phyloP scores from a whole-genome alignment of 2,329 filamentous ascomycete genomes.

The Epichloe sp. region DNA sequence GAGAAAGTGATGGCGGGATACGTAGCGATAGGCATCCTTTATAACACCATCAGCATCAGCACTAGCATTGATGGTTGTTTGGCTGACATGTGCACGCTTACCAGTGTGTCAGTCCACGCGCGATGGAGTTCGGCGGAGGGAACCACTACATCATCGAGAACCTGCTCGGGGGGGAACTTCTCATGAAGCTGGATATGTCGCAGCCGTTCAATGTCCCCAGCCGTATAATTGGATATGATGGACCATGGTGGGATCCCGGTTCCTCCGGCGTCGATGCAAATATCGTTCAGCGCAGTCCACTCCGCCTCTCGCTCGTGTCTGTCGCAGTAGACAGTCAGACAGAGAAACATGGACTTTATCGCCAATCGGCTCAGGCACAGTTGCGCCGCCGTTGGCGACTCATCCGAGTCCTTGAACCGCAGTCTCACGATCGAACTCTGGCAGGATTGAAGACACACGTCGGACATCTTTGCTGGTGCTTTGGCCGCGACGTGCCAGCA shows the following conservation, averaged over 20 bases:
- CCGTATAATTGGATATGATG: constrained; percentile 22
- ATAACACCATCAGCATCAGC: neutral
- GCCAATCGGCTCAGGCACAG: constrained; percentile 18
- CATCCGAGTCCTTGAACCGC: constrained; percentile 19
- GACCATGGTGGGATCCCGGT: constrained; percentile 21
- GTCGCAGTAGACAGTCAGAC: constrained; percentile 23
- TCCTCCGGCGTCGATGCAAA: constrained; percentile 16
- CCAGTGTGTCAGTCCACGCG: constrained; percentile 26
- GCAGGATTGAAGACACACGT: constrained; percentile 21
- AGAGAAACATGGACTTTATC: constrained; percentile 24
- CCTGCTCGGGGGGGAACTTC: neutral
- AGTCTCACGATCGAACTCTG: constrained; percentile 14
- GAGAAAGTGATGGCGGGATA: constrained; percentile 18
- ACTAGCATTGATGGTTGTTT: neutral
- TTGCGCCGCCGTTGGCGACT: constrained; percentile 7
- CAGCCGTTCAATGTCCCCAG: constrained; percentile 18
- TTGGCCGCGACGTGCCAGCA: neutral
- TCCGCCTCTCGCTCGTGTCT: constrained; percentile 12
- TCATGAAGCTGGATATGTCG: constrained; percentile 18
- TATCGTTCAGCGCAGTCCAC: constrained; percentile 19
- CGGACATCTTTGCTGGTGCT: neutral
- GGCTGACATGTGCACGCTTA: constrained; percentile 6
- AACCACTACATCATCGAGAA: constrained; percentile 20
- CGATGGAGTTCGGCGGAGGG: constrained; percentile 21
- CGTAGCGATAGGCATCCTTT: constrained; percentile 19